Conservation (phyloP, 208 protist genomes). For the Wallacemonas sp. region DNA sequence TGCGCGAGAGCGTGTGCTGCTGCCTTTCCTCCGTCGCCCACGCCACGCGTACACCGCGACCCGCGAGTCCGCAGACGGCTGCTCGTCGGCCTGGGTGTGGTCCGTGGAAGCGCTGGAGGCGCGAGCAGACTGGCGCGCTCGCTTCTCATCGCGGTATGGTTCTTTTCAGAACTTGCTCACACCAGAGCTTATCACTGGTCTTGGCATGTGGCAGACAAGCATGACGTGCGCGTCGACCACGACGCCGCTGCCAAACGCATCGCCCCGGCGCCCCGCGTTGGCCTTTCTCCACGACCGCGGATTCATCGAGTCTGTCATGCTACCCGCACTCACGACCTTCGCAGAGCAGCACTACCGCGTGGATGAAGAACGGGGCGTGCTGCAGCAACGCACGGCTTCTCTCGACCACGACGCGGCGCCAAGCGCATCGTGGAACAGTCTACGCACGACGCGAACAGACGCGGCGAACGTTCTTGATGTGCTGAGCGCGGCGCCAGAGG, state of each 20-base stretch:
- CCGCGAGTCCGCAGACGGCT: too few species aligned
- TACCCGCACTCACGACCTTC: conserved; percentile 57
- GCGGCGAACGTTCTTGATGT: background rate
- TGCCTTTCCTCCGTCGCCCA: conserved; percentile 37
- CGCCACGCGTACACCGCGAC: too few species aligned
- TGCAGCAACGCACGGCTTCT: background rate
- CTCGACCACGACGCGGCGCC: too few species aligned
- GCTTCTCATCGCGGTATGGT: conserved; percentile 19
- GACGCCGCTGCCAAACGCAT: background rate
- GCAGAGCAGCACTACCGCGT: conserved; percentile 9
- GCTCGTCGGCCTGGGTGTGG: conserved; percentile 30
- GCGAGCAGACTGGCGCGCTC: conserved; percentile 25
- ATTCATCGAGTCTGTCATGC: conserved; percentile 45
- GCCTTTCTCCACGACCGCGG: conserved; percentile 40
- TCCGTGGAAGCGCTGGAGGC: conserved; percentile 26
- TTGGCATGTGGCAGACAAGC: too few species aligned
- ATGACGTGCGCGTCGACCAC: background rate
- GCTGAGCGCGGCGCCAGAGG: background rate
- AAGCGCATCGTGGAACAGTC: background rate
- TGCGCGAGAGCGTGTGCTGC: conserved; percentile 40
- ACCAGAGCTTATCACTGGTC: conserved; percentile 15
- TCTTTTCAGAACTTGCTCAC: conserved; percentile 26
- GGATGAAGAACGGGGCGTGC: background rate
- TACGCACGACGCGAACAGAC: background rate
- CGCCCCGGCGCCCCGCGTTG: conserved; percentile 23